These are phyloP conservation scores for Adansonia madagascariensis DNA, from an alignment of 441 rosid genomes.

Conservation along the genomic window DNA sequence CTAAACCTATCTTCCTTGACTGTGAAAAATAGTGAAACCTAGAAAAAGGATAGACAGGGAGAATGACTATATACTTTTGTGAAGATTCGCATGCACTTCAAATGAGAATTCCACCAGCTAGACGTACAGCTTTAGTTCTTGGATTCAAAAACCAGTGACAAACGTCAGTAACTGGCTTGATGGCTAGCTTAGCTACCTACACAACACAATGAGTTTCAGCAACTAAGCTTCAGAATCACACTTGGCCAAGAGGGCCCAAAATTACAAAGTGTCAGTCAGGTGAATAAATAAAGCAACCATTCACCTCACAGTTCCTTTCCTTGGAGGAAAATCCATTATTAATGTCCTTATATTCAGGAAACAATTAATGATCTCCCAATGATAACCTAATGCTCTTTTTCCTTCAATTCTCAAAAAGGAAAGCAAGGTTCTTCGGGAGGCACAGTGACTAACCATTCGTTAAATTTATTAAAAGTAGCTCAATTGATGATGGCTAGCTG, in stretches of 20 bases:
- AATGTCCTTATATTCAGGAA: neutral
- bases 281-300: slow-evolving; percentile 33
- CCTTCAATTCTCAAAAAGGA: neutral
- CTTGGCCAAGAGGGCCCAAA: slow-evolving; percentile 29
- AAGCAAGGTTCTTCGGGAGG: neutral
- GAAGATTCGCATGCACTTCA: neutral
- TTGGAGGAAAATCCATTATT: neutral
- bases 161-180: neutral
- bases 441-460: neutral
- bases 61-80: neutral
- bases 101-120: slow-evolving; percentile 1
- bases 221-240: slow-evolving; percentile 36
- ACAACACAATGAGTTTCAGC: neutral
- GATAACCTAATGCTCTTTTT: slow-evolving; percentile 13
- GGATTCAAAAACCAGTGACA: neutral
- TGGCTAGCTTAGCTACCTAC: neutral
- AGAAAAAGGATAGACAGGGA: neutral
- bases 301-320: slow-evolving; percentile 19
- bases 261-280: slow-evolving; percentile 28
- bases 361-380: slow-evolving; percentile 32
- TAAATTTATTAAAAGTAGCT: neutral
- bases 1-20: neutral
- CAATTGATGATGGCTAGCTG: neutral
- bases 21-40: neutral
- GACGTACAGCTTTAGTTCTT: neutral